Conservation (phyloP, 2,329 filamentous ascomycete species). For the Lojkania enalia region DNA sequence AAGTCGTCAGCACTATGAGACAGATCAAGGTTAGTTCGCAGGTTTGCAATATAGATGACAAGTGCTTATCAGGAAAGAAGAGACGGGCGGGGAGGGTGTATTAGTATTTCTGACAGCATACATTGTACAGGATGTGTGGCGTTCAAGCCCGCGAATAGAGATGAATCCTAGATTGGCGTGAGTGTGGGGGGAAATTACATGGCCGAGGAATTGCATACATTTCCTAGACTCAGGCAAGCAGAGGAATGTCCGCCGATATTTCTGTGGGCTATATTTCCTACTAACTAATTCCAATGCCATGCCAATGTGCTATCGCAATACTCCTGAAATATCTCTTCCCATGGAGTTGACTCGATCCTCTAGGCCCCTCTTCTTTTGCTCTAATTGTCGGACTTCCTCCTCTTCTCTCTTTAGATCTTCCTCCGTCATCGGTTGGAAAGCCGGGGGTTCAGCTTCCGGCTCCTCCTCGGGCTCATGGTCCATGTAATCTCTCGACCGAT, state of each 20-base stretch:
- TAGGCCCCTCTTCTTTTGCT: constrained; percentile 63
- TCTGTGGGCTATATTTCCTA: no score
- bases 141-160: no score
- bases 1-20: background rate
- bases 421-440: constrained; percentile 60
- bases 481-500: constrained; percentile 58
- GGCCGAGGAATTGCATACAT: no score
- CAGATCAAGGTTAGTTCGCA: no score
- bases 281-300: background rate
- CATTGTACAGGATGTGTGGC: no score
- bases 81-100: background rate
- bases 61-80: background rate
- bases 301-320: constrained; percentile 47
- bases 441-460: constrained; percentile 41
- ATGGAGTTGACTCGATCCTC: constrained; percentile 69
- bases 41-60: no score
- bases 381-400: constrained; percentile 66
- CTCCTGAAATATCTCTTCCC: constrained; percentile 67
- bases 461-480: constrained; percentile 59
- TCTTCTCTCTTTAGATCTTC: constrained; percentile 72
- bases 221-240: no score
- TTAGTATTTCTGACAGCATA: background rate
- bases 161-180: no score
- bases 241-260: no score
- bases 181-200: no score